A percentile compares a stretch with the other conserved stretches of the same genome.
Conservation (phyloP, 2,329 filamentous ascomycete genomes). For the Cryphonectria nitschkei region DNA sequence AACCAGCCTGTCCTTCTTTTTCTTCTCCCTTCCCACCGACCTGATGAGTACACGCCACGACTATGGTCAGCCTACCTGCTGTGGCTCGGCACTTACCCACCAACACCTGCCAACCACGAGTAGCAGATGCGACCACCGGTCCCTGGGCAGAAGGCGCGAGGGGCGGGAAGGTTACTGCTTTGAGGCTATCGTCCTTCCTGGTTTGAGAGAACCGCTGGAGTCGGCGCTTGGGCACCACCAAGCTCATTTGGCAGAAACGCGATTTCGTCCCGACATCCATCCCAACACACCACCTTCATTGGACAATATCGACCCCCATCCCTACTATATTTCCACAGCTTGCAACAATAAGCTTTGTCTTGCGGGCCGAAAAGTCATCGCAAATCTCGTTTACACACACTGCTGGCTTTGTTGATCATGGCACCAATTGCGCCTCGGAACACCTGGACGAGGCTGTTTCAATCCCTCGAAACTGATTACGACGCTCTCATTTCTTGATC, state of each 20-base stretch:
- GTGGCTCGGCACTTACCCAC: not conserved
- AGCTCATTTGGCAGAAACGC: not conserved
- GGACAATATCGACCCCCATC: not conserved
- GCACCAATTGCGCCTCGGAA: not conserved
- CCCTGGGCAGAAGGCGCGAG: not conserved
- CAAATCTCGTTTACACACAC: not conserved
- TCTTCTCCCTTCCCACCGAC: not conserved
- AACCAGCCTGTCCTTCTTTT: constrained; percentile 13
- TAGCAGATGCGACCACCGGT: not conserved
- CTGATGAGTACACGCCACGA: not conserved
- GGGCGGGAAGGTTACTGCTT: not conserved
- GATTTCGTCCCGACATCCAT: not conserved
- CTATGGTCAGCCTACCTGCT: not conserved
- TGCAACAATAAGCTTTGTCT: not conserved
- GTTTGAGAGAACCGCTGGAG: not conserved
- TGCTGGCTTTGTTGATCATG: not conserved
- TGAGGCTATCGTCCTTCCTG: not conserved
- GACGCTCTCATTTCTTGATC: not conserved
- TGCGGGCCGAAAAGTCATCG: not conserved
- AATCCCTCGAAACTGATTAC: constrained; percentile 1
- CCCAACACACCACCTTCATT: not conserved
- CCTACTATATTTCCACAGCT: not conserved
- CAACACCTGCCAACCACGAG: not conserved
- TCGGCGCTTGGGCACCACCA: not conserved
- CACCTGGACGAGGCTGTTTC: constrained; percentile 4